Evolutionary conservation across 2,329 filamentous ascomycete species (phyloP).

Genomic region (Ceratocystis variospora): DNA sequence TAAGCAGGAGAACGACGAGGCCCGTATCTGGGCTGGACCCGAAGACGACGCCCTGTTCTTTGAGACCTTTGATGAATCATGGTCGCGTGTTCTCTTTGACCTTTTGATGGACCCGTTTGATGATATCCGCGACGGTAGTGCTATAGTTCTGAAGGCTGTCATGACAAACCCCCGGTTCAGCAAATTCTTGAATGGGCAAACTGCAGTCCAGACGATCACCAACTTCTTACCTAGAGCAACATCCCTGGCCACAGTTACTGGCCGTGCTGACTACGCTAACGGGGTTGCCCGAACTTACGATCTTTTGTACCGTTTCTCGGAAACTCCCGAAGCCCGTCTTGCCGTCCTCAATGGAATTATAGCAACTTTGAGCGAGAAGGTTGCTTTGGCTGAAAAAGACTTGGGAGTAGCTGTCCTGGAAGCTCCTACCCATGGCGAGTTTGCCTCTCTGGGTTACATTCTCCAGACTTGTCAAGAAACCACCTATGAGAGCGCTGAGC

Average conservation of each 20-base stretch:
- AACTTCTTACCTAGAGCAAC: slow-evolving; percentile 41
- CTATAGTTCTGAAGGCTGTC: slow-evolving; percentile 36
- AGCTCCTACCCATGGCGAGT: slow-evolving; percentile 54
- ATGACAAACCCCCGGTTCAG: slow-evolving; percentile 30
- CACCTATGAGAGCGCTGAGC: slow-evolving; percentile 11
- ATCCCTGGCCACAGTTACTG: slow-evolving; percentile 50
- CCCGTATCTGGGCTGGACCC: slow-evolving; percentile 28
- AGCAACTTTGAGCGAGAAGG: slow-evolving; percentile 47
- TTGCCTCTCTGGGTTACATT: slow-evolving; percentile 44
- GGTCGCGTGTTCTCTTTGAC: slow-evolving; percentile 57
- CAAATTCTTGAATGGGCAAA: slow-evolving; percentile 16
- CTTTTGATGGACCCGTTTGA: slow-evolving; percentile 83
- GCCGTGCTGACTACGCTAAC: slow-evolving; percentile 82
- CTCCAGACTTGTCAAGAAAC: slow-evolving; percentile 20
- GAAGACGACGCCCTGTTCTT: slow-evolving; percentile 31
- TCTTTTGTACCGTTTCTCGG: slow-evolving; percentile 48
- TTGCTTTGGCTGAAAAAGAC: slow-evolving; percentile 48
- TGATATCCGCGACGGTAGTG: slow-evolving; percentile 57
- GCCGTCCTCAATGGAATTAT: slow-evolving; percentile 45
- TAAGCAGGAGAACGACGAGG: slow-evolving; percentile 50
- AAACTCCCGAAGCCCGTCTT: slow-evolving; percentile 30
- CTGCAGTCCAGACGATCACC: slow-evolving; percentile 27
- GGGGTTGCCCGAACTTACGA: slow-evolving; percentile 68
- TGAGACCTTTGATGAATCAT: slow-evolving; percentile 33
- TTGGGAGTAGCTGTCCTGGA: slow-evolving; percentile 53